Evolutionary conservation across 257 asterid species (phyloP), one percentile per base, ranked within the genome.

Genomic region (Penstemon newberryi): DNA sequence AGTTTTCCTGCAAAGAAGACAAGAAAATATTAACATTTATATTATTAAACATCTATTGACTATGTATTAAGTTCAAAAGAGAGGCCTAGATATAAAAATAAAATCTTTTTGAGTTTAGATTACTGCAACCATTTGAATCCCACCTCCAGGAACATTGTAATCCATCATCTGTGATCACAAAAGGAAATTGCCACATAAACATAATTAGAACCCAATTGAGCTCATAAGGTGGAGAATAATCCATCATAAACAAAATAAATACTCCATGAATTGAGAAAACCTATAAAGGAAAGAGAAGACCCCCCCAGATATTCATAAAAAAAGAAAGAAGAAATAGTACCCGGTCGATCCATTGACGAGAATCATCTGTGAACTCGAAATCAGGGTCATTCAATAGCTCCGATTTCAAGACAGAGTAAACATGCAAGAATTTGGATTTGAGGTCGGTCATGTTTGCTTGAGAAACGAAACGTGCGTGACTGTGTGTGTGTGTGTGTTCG

Each of bases 331-430:
- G 25, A 12, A 15, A 60, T 60, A 12, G 41, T 41, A 18, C 50
- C 89, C 82, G 75, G 9, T 91, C 96, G 46, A 91, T 87, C 92
- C 96, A 90, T 72, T 83, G 83, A 51, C 92, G 92, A 79, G 97
- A 83, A 51, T 75, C 87, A 67, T 85, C 89, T 7, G 82, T 79
- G 80, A 85, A 89, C 56, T 91, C 96, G 67, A 91, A 91, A 80
- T 81, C 85, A 51, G 90, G 86, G 79, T 87, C 97, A 7, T 70
- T 80, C 73, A 91, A 81, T 5, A 91, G 80, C 81, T 89, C 97
- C 7, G 96, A 87, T 87, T 91, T 91, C 39, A 91, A 86, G 15
- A 75, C 78, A 3, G 84, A 70, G 68, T 91, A 91, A 13, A 89
- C 96, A 13, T 52, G 83, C 51, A 85, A 61, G 69, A 91, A 91